Evolutionary conservation across 1,139 yeast genomes (phyloP).

Genomic region (Scheffersomyces segobiensis): DNA sequence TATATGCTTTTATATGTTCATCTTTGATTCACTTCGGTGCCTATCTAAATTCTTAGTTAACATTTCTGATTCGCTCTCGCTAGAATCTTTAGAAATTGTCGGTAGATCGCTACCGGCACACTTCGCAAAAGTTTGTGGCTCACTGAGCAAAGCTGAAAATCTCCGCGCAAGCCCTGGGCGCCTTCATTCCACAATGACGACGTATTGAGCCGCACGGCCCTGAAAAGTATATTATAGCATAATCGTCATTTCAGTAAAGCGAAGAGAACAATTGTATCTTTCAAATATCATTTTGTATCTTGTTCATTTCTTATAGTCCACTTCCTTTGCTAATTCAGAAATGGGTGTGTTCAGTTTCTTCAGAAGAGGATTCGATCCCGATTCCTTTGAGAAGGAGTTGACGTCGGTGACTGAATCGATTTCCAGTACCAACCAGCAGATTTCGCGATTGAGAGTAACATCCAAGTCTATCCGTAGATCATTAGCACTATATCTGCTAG

Average conservation of each 20-base stretch:
- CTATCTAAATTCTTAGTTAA: background rate
- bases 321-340: background rate
- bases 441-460: conserved; percentile 22
- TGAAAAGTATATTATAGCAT: background rate
- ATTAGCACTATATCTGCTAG: conserved; percentile 26
- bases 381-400: conserved; percentile 51
- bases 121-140: background rate
- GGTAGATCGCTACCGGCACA: background rate
- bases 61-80: background rate
- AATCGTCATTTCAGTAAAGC: background rate
- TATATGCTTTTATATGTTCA: background rate
- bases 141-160: background rate
- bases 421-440: conserved; percentile 30
- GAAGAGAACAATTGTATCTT: background rate
- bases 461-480: conserved; percentile 17
- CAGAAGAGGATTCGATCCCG: conserved; percentile 47
- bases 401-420: conserved; percentile 43
- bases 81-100: background rate
- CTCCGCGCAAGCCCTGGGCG: background rate
- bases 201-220: background rate
- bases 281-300: background rate
- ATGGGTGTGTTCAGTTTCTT: conserved; percentile 35
- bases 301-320: background rate
- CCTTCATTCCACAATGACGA: background rate
- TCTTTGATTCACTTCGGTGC: too few relatives aligned